Conservation (phyloP, 441 rosid genomes). For the Brassica hybrid region DNA sequence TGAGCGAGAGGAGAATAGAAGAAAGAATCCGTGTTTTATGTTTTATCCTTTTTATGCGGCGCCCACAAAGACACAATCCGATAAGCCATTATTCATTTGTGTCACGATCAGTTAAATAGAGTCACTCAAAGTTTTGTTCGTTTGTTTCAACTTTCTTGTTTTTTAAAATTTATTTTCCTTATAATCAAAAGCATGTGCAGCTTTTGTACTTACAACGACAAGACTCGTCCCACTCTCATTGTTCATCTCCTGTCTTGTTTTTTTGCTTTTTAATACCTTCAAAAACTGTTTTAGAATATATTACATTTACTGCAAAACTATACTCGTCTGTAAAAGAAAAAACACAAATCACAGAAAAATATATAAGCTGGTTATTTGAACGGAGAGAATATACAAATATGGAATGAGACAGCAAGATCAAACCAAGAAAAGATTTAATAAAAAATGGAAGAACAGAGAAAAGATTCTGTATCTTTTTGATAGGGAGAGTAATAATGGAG, state of each 20-base stretch:
- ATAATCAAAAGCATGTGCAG: slow-evolving; percentile 47
- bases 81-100: slow-evolving; percentile 43
- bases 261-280: neutral
- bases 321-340: neutral
- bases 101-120: slow-evolving; percentile 41
- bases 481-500: slow-evolving; percentile 44
- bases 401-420: slow-evolving; percentile 37
- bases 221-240: slow-evolving; percentile 45
- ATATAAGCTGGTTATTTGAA: slow-evolving; percentile 16
- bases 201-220: slow-evolving; percentile 47
- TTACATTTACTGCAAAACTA: slow-evolving; percentile 7
- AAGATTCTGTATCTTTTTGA: slow-evolving; percentile 39
- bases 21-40: slow-evolving; percentile 32
- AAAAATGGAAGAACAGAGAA: no score
- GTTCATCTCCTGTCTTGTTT: slow-evolving; percentile 35
- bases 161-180: neutral
- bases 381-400: slow-evolving; percentile 35
- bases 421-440: neutral
- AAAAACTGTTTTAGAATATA: slow-evolving; percentile 25
- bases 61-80: slow-evolving; percentile 43
- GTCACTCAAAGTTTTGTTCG: slow-evolving; percentile 48
- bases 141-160: slow-evolving; percentile 41
- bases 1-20: slow-evolving; percentile 29
- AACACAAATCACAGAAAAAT: neutral
- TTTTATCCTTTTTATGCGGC: slow-evolving; percentile 42